Percentiles rank a stretch among this genome's conserved stretches.
Evolutionary conservation across 805 yeast genomes (phyloP).

Genomic region (Metschnikowia gelsemii): DNA sequence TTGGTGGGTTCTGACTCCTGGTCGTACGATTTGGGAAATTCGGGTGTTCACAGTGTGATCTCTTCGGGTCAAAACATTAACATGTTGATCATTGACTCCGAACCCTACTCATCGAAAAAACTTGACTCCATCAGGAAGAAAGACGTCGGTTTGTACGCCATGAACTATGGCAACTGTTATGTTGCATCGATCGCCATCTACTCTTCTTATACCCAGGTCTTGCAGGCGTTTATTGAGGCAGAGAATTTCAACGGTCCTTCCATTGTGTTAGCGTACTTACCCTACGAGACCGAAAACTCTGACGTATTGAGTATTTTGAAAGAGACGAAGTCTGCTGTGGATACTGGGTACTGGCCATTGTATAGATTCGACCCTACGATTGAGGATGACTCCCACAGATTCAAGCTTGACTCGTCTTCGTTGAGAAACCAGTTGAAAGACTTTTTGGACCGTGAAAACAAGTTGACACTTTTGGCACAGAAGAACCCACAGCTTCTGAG

Average conservation of each 20-base stretch:
- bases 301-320: constrained; percentile 72
- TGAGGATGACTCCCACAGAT: constrained; percentile 51
- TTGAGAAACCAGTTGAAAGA: constrained; percentile 72
- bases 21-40: constrained; percentile 89
- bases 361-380: constrained; percentile 77
- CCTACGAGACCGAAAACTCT: constrained; percentile 63
- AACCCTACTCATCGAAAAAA: constrained; percentile 52
- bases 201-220: constrained; percentile 88
- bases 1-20: constrained; percentile 92
- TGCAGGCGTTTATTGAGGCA: constrained; percentile 90
- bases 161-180: constrained; percentile 86
- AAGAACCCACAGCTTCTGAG: constrained; percentile 75
- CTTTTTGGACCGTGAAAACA: constrained; percentile 88
- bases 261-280: constrained; percentile 84
- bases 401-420: constrained; percentile 81
- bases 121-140: constrained; percentile 65
- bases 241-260: constrained; percentile 87
- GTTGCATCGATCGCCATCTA: constrained; percentile 95
- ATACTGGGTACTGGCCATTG: constrained; percentile 94
- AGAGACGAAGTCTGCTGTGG: constrained; percentile 87
- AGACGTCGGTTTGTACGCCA: constrained; percentile 90
- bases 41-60: constrained; percentile 85
- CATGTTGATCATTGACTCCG: constrained; percentile 83
- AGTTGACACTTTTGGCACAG: constrained; percentile 69
- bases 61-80: constrained; percentile 76